Conservation (phyloP, 1,139 yeast genomes). For the Zygotorulaspora mrakii region DNA sequence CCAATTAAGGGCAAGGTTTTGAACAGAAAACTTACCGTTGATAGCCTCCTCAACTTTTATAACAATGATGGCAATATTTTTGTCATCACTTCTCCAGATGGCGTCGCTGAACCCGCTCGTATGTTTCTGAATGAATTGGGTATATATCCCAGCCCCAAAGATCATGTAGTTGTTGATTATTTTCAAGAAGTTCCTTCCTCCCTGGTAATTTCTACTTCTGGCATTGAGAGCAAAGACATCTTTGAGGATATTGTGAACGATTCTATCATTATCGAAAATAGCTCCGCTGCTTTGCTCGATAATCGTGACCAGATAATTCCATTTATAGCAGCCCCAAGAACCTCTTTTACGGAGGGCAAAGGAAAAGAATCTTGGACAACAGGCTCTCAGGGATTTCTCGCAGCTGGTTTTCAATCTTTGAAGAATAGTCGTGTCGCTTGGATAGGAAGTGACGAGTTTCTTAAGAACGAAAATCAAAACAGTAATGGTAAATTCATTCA, state of each 20-base stretch:
- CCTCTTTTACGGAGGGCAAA: slow-evolving; percentile 53
- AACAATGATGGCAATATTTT: slow-evolving; percentile 69
- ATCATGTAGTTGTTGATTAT: slow-evolving; percentile 63
- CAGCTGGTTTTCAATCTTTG: slow-evolving; percentile 79
- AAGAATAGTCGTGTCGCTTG: slow-evolving; percentile 77
- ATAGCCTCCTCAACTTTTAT: slow-evolving; percentile 50
- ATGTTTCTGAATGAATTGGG: slow-evolving; percentile 76
- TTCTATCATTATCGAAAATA: slow-evolving; percentile 41
- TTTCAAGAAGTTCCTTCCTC: slow-evolving; percentile 41
- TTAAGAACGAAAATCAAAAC: slow-evolving; percentile 39
- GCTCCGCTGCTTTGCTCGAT: slow-evolving; percentile 51
- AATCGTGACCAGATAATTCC: slow-evolving; percentile 69
- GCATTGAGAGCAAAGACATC: slow-evolving; percentile 26
- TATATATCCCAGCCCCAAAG: slow-evolving; percentile 77
- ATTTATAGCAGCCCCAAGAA: slow-evolving; percentile 60
- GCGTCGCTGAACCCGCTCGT: slow-evolving; percentile 68
- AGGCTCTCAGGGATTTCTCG: slow-evolving; percentile 74
- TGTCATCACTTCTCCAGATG: slow-evolving; percentile 52
- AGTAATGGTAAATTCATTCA: slow-evolving; percentile 40
- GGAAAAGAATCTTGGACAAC: slow-evolving; percentile 68
- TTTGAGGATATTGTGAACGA: slow-evolving; percentile 19
- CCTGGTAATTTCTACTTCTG: slow-evolving; percentile 23
- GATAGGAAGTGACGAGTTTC: slow-evolving; percentile 64
- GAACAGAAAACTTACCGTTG: slow-evolving; percentile 43
- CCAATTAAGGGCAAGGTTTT: slow-evolving; percentile 47